Evolutionary conservation across 768 basidiomycete genomes (phyloP), one percentile per base, ranked within the genome.

Genomic region (Suillus decipiens): DNA sequence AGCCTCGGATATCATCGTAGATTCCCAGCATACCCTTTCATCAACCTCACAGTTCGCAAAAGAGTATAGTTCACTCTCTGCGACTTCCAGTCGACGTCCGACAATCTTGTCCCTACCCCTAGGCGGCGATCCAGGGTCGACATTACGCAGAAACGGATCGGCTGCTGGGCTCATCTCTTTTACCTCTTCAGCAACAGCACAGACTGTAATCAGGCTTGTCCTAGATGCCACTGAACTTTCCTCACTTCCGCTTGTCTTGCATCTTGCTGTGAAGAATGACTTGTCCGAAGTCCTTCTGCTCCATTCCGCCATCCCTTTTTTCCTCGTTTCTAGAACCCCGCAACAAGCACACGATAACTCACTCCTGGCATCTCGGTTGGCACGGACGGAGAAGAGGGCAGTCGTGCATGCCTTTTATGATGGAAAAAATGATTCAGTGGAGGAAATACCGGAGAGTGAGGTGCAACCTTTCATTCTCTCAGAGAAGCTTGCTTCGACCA

Each of bases 291-390:
- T 87, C 45, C 82, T 96, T 47, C 78, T 89, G 14, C 87, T 96
- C 62, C 88, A 89, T 45, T 85, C 89, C n/a, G 82, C 87, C 22
- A 85, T 93, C 6, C 91, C 92, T 34, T 92, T 88, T 76, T 89
- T 95, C 72, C 69, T 99, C 57, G 81, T 96, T 69, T 96, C 94
- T 7, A 82, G 85, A 41, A 86, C 84, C 1, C 73, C 86, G 3
- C 90, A 94, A 72, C 84, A 95, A 71, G 93, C 95, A 4, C 91
- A 96, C 69, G 93, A 96, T 71, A 89, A 98, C 74, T 91, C 94
- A 28, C 78, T 98, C 41, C 83, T 99, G 19, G 93, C 94, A 15
- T 88, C 92, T 58, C 85, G 89, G 48, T 77, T 98, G 57, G 93
- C 96, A 0, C 82, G 82, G 42, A 74, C 82, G 8, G 86, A 90